phyloP scores from a whole-genome alignment of 73 alveolate species.

The Diophrys sp. region DNA sequence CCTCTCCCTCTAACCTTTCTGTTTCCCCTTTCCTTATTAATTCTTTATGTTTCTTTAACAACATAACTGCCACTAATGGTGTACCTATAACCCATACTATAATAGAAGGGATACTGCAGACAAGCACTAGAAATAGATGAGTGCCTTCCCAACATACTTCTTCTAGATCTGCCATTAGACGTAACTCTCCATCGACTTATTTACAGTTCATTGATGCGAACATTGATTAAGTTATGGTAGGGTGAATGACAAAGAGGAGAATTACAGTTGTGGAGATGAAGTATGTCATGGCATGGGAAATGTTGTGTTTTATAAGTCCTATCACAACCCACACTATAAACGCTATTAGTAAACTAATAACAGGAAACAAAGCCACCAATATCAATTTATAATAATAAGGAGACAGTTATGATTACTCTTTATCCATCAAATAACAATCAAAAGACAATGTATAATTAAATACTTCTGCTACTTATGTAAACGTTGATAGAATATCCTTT shows the following conservation, averaged over 20 bases:
- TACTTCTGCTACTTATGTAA: conserved; percentile 6
- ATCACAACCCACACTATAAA: background rate
- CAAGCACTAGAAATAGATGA: conserved; percentile 2
- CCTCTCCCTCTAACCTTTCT: conserved; percentile 13
- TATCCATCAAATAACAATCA: conserved; percentile 27
- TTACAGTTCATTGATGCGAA: conserved; percentile 5
- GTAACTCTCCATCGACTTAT: conserved; percentile 3
- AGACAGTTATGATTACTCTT: background rate
- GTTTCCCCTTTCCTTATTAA: background rate
- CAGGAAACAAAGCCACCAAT: conserved; percentile 10
- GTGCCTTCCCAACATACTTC: conserved; percentile 21
- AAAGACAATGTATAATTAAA: conserved; percentile 14
- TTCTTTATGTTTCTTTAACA: background rate
- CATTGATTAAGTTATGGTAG: conserved; percentile 5
- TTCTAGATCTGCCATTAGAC: conserved; percentile 18
- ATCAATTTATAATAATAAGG: conserved; percentile 1
- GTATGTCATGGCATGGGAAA: background rate
- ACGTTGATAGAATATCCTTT: background rate
- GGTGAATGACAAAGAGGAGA: conserved; percentile 30
- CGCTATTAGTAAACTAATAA: background rate
- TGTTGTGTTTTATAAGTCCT: background rate
- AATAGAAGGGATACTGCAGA: conserved; percentile 38
- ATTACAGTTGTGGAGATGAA: conserved; percentile 20
- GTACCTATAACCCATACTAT: conserved; percentile 51
- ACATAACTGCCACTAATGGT: conserved; percentile 19